Conservation (phyloP, 768 basidiomycete species). For the Lactifluus volemus region DNA sequence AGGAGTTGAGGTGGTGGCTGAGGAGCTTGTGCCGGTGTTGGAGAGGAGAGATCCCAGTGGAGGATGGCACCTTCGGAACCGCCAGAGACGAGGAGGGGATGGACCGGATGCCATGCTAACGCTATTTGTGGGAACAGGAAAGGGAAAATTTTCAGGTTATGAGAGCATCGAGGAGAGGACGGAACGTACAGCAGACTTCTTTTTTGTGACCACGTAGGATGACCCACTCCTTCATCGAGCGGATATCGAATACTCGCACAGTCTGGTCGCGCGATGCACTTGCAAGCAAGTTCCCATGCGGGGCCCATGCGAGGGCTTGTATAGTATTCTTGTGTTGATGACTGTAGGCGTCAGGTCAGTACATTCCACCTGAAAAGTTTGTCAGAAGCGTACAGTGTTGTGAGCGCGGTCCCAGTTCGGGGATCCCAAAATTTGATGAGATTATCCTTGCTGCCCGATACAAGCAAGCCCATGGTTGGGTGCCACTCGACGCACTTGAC, state of each 20-base stretch:
- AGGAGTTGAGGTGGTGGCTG: neutral
- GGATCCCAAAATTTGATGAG: slow-evolving; percentile 99
- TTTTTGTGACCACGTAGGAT: slow-evolving; percentile 94
- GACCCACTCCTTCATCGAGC: slow-evolving; percentile 94
- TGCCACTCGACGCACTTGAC: slow-evolving; percentile 99
- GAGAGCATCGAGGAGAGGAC: neutral
- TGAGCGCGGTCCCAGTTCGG: slow-evolving; percentile 80
- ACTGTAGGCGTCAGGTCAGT: slow-evolving; percentile 31
- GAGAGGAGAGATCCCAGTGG: slow-evolving; percentile 80
- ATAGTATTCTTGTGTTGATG: slow-evolving; percentile 97
- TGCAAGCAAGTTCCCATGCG: slow-evolving; percentile 88
- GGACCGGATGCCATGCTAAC: slow-evolving; percentile 92
- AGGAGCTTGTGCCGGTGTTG: slow-evolving; percentile 38
- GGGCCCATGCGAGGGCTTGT: slow-evolving; percentile 88
- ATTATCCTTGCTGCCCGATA: slow-evolving; percentile 95
- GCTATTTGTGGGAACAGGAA: slow-evolving; percentile 36
- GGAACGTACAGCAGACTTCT: slow-evolving; percentile 40
- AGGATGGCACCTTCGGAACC: slow-evolving; percentile 91
- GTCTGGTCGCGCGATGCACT: slow-evolving; percentile 94
- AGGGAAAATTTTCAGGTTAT: neutral
- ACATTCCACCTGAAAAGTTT: neutral
- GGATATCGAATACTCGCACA: slow-evolving; percentile 93
- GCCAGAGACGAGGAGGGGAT: slow-evolving; percentile 86
- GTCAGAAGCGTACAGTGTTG: slow-evolving; percentile 61
- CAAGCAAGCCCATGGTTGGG: slow-evolving; percentile 89